Percentiles rank a stretch among this genome's conserved stretches.
These are phyloP conservation scores for Neurospora sp. DNA, from an alignment of 495 filamentous ascomycete species.

Conservation along the genomic window DNA sequence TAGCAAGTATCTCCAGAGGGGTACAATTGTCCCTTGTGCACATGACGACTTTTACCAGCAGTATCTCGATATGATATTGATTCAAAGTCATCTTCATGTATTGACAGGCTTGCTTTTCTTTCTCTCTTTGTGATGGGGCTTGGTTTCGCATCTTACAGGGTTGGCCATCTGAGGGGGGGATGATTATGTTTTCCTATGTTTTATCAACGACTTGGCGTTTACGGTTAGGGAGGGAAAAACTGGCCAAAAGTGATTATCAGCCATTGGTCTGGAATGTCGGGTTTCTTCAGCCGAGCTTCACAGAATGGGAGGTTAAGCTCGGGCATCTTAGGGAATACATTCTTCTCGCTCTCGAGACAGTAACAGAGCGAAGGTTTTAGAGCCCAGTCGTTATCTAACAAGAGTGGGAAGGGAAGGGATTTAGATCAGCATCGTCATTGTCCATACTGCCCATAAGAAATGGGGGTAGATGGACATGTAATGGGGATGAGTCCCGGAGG, in stretches of 20 bases:
- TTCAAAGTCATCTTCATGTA: constrained; percentile 22
- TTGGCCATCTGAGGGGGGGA: constrained; percentile 1
- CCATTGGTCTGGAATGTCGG: neutral
- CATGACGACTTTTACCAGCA: constrained; percentile 13
- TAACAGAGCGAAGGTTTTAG: neutral
- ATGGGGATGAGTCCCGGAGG: neutral
- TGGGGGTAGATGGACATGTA: neutral
- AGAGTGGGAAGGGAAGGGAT: neutral
- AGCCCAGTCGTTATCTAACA: neutral
- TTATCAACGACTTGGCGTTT: neutral
- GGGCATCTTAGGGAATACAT: neutral
- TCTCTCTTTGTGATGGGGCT: neutral
- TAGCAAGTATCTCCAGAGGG: constrained; percentile 13
- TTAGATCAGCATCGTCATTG: neutral
- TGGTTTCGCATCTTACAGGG: neutral
- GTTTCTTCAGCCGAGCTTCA: neutral
- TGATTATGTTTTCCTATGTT: constrained; percentile 1
- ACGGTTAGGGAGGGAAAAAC: neutral
- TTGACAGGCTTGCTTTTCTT: constrained; percentile 18
- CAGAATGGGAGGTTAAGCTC: neutral
- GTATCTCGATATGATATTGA: constrained; percentile 22
- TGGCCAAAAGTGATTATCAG: neutral
- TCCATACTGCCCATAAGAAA: neutral
- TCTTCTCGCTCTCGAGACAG: neutral
- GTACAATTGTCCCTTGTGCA: constrained; percentile 7